phyloP scores from a whole-genome alignment of 75 land plant species.

The Sequoia sempervirens region DNA sequence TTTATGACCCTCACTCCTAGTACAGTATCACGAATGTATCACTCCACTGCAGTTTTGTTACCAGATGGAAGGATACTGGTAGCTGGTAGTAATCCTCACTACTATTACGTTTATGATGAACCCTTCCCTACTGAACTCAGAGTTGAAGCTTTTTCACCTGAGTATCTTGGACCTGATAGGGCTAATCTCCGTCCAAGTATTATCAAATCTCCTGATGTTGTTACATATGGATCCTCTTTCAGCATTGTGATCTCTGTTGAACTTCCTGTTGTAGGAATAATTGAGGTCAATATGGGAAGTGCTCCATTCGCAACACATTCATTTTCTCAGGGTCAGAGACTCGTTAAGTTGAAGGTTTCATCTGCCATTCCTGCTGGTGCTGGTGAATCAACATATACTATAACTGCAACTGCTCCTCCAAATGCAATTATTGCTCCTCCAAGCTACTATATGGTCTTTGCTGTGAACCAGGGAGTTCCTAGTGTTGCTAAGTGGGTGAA shows the following conservation, averaged over 20 bases:
- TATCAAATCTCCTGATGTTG: conserved; percentile 26
- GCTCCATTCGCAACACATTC: conserved; percentile 85
- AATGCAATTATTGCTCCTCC: conserved; percentile 65
- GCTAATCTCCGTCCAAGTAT: conserved; percentile 52
- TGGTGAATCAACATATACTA: conserved; percentile 30
- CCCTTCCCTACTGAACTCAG: conserved; percentile 73
- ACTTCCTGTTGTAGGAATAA: conserved; percentile 50
- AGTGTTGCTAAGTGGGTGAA: conserved; percentile 72
- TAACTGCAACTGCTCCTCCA: conserved; percentile 45
- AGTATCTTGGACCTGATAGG: conserved; percentile 48
- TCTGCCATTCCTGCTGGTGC: conserved; percentile 21
- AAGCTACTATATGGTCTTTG: conserved; percentile 82
- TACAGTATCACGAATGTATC: conserved; percentile 68
- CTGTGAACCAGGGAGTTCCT: conserved; percentile 74
- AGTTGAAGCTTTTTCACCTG: conserved; percentile 83
- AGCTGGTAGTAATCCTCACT: conserved; percentile 70
- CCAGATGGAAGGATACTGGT: conserved; percentile 72
- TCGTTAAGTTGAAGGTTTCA: conserved; percentile 44
- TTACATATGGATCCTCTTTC: conserved; percentile 51
- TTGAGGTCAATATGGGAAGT: conserved; percentile 58
- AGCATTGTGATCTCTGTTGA: conserved; percentile 29
- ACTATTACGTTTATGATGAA: conserved; percentile 41
- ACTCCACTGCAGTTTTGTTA: conserved; percentile 68
- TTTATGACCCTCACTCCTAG: conserved; percentile 64
- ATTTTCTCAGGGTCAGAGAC: conserved; percentile 68